Evolutionary conservation across 129 eudicot genomes (phyloP).

Genomic region (Erigeron canadensis): DNA sequence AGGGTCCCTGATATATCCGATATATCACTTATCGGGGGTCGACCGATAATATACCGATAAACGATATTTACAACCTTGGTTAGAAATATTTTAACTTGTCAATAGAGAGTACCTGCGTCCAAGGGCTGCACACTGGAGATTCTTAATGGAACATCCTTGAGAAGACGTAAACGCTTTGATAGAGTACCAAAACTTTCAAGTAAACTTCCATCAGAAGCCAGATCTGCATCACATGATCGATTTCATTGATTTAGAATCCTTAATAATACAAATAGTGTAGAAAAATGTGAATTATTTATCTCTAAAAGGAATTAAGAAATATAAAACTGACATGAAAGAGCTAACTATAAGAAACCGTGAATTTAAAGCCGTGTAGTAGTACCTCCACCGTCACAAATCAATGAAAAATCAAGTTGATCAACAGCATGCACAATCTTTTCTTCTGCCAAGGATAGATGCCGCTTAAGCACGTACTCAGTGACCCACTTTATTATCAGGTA

Average conservation of each 20-base stretch:
- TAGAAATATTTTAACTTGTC: not conserved
- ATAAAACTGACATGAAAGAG: not conserved
- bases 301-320: not conserved
- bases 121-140: slow-evolving; percentile 88
- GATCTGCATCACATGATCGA: slow-evolving; percentile 28
- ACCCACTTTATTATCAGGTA: slow-evolving; percentile 71
- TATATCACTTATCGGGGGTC: no score
- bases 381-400: slow-evolving; percentile 62
- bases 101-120: slow-evolving; percentile 59
- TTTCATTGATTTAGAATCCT: not conserved
- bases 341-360: not conserved
- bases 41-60: no score
- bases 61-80: no score
- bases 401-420: slow-evolving; percentile 89
- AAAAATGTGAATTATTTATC: slow-evolving; percentile 1
- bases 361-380: not conserved
- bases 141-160: slow-evolving; percentile 70
- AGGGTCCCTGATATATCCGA: no score
- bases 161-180: slow-evolving; percentile 63
- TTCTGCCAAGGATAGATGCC: slow-evolving; percentile 63
- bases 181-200: slow-evolving; percentile 54
- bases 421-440: slow-evolving; percentile 54
- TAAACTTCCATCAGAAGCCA: slow-evolving; percentile 47
- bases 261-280: not conserved
- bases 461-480: slow-evolving; percentile 56